Percentiles rank a stretch among this genome's conserved stretches.
Conservation (phyloP, 495 filamentous ascomycete species). For the Ascodesmis nigricans region DNA sequence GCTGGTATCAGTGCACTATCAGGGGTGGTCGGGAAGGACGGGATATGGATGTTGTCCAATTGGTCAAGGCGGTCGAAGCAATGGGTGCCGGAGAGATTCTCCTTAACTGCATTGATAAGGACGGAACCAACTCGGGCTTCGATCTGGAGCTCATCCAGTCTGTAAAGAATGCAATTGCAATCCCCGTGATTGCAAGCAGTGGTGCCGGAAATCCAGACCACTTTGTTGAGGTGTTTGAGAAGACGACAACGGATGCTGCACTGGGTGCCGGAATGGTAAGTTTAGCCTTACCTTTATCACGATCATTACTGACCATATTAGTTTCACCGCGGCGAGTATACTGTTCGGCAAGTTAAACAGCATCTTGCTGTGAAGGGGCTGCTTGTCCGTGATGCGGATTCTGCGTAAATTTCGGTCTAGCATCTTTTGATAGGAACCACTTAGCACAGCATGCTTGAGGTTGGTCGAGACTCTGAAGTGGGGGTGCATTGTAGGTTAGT, state of each 20-base stretch:
- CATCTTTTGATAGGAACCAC: no score
- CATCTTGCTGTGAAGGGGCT: constrained; percentile 46
- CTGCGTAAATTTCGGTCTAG: constrained; percentile 29
- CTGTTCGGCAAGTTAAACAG: constrained; percentile 84
- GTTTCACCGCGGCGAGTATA: constrained; percentile 91
- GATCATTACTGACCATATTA: constrained; percentile 15
- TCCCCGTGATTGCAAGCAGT: constrained; percentile 88
- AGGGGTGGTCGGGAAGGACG: constrained; percentile 81
- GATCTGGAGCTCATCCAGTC: constrained; percentile 76
- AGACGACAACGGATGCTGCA: constrained; percentile 76
- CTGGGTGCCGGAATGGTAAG: constrained; percentile 81
- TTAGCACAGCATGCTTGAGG: no score
- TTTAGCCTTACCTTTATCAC: constrained; percentile 10
- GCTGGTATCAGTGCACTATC: constrained; percentile 96
- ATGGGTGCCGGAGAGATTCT: constrained; percentile 92
- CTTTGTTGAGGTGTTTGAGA: constrained; percentile 72
- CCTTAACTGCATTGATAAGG: constrained; percentile 92
- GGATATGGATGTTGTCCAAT: constrained; percentile 73
- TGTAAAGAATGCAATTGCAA: constrained; percentile 63
- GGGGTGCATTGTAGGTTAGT: no score
- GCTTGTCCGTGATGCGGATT: constrained; percentile 37
- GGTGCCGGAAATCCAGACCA: constrained; percentile 77
- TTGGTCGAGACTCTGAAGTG: no score
- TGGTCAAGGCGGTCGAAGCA: constrained; percentile 74
- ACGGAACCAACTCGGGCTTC: constrained; percentile 87